phyloP scores from a whole-genome alignment of 2,329 filamentous ascomycete genomes.

The Amphichorda felina region DNA sequence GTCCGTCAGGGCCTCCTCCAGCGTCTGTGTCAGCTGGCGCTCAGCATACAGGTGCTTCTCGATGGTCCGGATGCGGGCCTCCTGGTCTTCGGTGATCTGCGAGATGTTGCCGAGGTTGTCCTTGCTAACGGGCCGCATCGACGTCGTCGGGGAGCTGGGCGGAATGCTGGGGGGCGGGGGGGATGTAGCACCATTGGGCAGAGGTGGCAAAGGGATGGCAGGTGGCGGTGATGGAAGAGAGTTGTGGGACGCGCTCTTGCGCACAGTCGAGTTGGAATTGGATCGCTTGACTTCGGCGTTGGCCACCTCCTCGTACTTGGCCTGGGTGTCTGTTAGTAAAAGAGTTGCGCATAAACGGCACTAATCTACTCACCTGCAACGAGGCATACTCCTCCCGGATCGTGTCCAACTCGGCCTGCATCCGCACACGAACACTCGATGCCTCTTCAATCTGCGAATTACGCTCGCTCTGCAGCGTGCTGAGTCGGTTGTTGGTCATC shows the following conservation, averaged over 20 bases:
- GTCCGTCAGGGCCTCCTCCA: constrained; percentile 92
- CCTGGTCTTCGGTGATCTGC: constrained; percentile 87
- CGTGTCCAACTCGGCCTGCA: constrained; percentile 58
- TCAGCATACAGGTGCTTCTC: constrained; percentile 95
- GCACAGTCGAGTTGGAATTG: constrained; percentile 58
- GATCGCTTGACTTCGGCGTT: constrained; percentile 41
- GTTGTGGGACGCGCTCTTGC: constrained; percentile 72
- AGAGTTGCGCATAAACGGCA: neutral
- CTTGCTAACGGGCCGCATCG: constrained; percentile 66
- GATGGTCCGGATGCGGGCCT: constrained; percentile 86
- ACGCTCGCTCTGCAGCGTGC: constrained; percentile 65
- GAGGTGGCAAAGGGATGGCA: constrained; percentile 86
- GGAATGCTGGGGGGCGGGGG: constrained; percentile 28
- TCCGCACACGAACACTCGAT: constrained; percentile 47
- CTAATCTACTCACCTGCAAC: constrained; percentile 57
- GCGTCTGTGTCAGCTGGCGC: constrained; percentile 87
- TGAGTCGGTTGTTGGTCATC: constrained; percentile 71
- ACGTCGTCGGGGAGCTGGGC: constrained; percentile 41
- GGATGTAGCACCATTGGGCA: constrained; percentile 51
- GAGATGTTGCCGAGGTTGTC: constrained; percentile 58
- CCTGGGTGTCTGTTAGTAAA: constrained; percentile 23
- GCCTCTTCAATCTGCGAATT: constrained; percentile 69
- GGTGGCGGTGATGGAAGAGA: constrained; percentile 90
- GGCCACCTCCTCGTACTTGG: constrained; percentile 45
- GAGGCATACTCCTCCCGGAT: constrained; percentile 58